Evolutionary conservation across 2,329 filamentous ascomycete genomes (phyloP), one percentile per base, ranked within the genome.

Genomic region (Pseudomassariella vexata): DNA sequence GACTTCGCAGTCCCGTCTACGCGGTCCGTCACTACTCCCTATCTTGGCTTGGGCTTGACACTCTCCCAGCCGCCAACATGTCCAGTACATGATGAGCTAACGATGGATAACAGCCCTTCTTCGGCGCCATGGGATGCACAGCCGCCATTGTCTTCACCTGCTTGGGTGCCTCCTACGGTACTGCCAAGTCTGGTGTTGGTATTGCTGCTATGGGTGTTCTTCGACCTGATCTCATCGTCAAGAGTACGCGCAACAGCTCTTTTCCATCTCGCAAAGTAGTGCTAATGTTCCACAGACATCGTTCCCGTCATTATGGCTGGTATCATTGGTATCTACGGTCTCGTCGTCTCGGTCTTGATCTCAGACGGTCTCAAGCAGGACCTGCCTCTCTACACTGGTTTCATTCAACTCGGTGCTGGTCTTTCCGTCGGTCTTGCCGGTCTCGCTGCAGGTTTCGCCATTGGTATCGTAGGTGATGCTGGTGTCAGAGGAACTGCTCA

Each of bases 281-380:
- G 26, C 45, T 52, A 37, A 50, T 37, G 28, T 19, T 16, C 14
- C 29, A 8, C 26, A 96, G 90, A 95, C 77, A 95, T 96, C 65
- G 90, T 96, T 46, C 92, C 92, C 62, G 92, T 96, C 67, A 95
- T 98, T 81, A 98, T 98, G 92, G 92, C 92, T 75, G 92, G 92
- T 96, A 98, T 98, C 68, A 96, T 98, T 68, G 92, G 87, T 84
- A 96, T 98, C 65, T 98, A 92, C 70, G 85, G 85, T 54, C 76
- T 92, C 46, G 85, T 92, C 66, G 85, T 90, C 40, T 89, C 85
- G 12, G 85, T 92, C 60, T 68, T 92, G 55, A 87, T 92, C 57
- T 88, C 85, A 56, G 84, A 87, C 60, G 79, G 78, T 52, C 70
- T 92, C 45, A 73, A 70, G 50, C 84, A 90, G 65, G 59, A 76